phyloP scores from a whole-genome alignment of 2,329 filamentous ascomycete species.

The Ophiocordyceps sinensis region DNA sequence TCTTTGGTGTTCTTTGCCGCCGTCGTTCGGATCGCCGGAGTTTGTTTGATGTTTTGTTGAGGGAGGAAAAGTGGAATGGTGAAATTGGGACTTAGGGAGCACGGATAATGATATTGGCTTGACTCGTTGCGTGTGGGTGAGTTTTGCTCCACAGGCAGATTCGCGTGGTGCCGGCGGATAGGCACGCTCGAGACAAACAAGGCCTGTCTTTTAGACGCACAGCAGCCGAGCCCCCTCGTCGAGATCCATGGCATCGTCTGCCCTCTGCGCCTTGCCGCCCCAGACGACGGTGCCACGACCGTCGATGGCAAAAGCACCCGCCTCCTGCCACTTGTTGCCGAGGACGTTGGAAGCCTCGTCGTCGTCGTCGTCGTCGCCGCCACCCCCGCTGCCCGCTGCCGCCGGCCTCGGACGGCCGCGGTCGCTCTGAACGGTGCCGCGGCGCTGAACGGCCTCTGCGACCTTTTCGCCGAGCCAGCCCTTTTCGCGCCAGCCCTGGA shows the following conservation, averaged over 20 bases:
- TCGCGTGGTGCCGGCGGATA: too few species aligned
- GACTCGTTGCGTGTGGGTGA: background rate
- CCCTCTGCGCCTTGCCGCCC: slow-evolving; percentile 31
- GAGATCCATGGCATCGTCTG: slow-evolving; percentile 37
- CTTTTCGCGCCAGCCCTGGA: slow-evolving; percentile 37
- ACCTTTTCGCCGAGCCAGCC: slow-evolving; percentile 39
- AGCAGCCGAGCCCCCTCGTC: slow-evolving; percentile 31
- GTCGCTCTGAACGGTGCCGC: slow-evolving; percentile 14
- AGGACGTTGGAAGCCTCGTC: slow-evolving; percentile 28
- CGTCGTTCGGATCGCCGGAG: too few species aligned
- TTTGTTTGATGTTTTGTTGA: too few species aligned
- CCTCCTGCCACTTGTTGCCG: slow-evolving; percentile 43
- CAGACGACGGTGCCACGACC: slow-evolving; percentile 33
- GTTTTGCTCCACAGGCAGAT: too few species aligned
- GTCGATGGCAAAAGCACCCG: slow-evolving; percentile 36
- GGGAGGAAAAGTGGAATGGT: too few species aligned
- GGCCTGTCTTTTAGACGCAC: slow-evolving; percentile 6
- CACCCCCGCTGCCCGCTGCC: background rate
- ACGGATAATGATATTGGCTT: slow-evolving; percentile 4
- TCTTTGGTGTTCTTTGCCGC: too few species aligned
- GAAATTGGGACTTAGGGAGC: background rate
- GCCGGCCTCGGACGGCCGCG: background rate
- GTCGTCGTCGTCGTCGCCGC: slow-evolving; percentile 9
- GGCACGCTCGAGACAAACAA: too few species aligned
- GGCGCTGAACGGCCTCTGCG: slow-evolving; percentile 27